These are phyloP conservation scores for Tylopilus rubrobrunneus DNA, from an alignment of 768 basidiomycete genomes.

Conservation along the genomic window DNA sequence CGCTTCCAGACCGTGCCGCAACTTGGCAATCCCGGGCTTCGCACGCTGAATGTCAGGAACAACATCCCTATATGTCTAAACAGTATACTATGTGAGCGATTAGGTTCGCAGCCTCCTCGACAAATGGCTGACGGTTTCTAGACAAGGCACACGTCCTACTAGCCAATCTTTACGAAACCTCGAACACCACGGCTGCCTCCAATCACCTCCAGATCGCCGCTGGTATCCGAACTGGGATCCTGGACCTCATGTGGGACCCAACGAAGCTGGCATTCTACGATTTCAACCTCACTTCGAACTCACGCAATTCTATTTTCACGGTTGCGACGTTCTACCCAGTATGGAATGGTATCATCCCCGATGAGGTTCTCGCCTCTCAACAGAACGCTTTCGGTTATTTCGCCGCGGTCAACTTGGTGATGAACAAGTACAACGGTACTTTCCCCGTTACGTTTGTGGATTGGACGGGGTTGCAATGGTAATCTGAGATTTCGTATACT, in stretches of 20 bases:
- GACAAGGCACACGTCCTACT: slow-evolving; percentile 63
- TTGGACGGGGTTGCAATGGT: slow-evolving; percentile 79
- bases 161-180: slow-evolving; percentile 53
- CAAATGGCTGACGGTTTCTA: slow-evolving; percentile 24
- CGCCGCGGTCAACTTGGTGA: slow-evolving; percentile 67
- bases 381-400: slow-evolving; percentile 70
- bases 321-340: slow-evolving; percentile 78
- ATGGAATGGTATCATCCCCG: slow-evolving; percentile 84
- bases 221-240: slow-evolving; percentile 59
- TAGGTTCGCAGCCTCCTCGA: background rate
- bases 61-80: slow-evolving; percentile 78
- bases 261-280: slow-evolving; percentile 88
- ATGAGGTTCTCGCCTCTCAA: slow-evolving; percentile 54
- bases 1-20: slow-evolving; percentile 40
- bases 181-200: slow-evolving; percentile 40
- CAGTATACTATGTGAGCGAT: slow-evolving; percentile 70
- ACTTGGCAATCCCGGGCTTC: slow-evolving; percentile 50
- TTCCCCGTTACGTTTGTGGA: slow-evolving; percentile 75
- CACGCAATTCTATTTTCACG: slow-evolving; percentile 64
- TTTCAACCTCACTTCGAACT: slow-evolving; percentile 70
- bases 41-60: slow-evolving; percentile 66
- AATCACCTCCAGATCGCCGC: slow-evolving; percentile 56
- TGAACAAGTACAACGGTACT: slow-evolving; percentile 86
- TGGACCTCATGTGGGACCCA: slow-evolving; percentile 86
- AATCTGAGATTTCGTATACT: slow-evolving; percentile 3